These are phyloP conservation scores for Pugionium cornutum DNA, from an alignment of 345 rosid genomes.

Conservation along the genomic window DNA sequence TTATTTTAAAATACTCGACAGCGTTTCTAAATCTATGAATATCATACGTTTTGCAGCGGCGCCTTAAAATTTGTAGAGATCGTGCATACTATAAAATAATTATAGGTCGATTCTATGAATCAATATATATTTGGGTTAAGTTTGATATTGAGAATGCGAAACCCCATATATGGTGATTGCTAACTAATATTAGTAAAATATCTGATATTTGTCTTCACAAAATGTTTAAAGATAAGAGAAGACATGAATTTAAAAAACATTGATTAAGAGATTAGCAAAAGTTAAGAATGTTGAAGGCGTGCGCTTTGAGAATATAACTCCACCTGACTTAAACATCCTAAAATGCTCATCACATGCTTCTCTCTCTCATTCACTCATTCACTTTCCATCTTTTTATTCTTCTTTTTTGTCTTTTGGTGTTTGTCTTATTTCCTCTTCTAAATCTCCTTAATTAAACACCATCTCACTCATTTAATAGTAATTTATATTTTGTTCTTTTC, in stretches of 20 bases:
- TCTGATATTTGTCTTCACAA: not conserved
- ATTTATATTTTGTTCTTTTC: too few species aligned
- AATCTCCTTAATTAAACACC: constrained; percentile 29
- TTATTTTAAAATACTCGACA: too few species aligned
- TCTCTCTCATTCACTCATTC: not conserved
- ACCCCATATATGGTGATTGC: not conserved
- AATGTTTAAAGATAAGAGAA: constrained; percentile 37
- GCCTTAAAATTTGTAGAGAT: too few species aligned
- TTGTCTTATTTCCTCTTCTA: constrained; percentile 34
- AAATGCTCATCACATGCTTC: constrained; percentile 43
- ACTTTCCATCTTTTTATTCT: constrained; percentile 54
- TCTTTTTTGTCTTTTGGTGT: constrained; percentile 64
- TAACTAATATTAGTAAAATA: constrained; percentile 17
- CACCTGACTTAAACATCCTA: constrained; percentile 42
- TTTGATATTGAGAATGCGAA: too few species aligned
- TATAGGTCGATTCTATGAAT: too few species aligned
- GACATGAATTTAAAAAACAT: constrained; percentile 34
- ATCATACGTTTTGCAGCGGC: too few species aligned
- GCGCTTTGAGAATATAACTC: constrained; percentile 69
- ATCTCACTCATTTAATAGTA: not conserved
- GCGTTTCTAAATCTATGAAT: too few species aligned
- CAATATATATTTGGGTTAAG: too few species aligned
- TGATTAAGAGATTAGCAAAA: constrained; percentile 32
- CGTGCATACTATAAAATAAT: too few species aligned
- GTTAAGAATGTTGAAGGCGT: constrained; percentile 76